Percentiles rank a stretch among this genome's conserved stretches.
phyloP scores from a whole-genome alignment of 2,329 filamentous ascomycete species.

The Elsinoe necatrix region DNA sequence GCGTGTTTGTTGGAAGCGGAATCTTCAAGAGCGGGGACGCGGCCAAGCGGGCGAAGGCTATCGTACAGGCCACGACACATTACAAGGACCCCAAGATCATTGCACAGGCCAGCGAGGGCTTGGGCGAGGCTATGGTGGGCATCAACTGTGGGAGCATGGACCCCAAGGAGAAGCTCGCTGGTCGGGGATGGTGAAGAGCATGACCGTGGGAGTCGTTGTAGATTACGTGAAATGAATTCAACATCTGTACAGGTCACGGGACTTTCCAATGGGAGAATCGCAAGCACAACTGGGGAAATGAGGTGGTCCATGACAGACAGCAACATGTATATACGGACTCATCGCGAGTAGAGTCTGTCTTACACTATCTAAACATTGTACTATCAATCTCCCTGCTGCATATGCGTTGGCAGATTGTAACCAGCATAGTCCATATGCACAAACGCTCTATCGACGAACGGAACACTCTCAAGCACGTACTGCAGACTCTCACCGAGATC shows the following conservation, averaged over 20 bases:
- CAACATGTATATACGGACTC: background rate
- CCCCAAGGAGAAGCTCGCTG: constrained; percentile 72
- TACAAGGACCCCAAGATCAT: constrained; percentile 77
- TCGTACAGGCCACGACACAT: constrained; percentile 89
- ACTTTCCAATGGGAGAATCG: background rate
- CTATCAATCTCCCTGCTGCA: constrained; percentile 36
- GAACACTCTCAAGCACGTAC: constrained; percentile 77
- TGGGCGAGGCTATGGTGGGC: constrained; percentile 98
- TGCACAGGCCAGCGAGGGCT: constrained; percentile 74
- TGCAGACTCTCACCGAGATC: constrained; percentile 71
- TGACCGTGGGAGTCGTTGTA: background rate
- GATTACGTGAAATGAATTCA: constrained; percentile 2
- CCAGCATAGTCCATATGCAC: constrained; percentile 45
- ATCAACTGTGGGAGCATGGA: constrained; percentile 77
- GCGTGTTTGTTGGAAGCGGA: constrained; percentile 91
- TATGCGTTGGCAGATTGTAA: constrained; percentile 44
- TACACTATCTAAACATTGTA: background rate
- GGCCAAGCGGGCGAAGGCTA: constrained; percentile 81
- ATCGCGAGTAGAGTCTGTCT: background rate
- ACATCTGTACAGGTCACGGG: background rate
- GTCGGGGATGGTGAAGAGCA: constrained; percentile 64
- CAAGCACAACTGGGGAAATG: no score
- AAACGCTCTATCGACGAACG: constrained; percentile 56
- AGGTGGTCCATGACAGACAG: background rate
- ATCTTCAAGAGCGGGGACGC: constrained; percentile 97